Percentiles rank a stretch among this genome's conserved stretches.
Conservation (phyloP, 805 yeast genomes). For the Candida caryicola region DNA sequence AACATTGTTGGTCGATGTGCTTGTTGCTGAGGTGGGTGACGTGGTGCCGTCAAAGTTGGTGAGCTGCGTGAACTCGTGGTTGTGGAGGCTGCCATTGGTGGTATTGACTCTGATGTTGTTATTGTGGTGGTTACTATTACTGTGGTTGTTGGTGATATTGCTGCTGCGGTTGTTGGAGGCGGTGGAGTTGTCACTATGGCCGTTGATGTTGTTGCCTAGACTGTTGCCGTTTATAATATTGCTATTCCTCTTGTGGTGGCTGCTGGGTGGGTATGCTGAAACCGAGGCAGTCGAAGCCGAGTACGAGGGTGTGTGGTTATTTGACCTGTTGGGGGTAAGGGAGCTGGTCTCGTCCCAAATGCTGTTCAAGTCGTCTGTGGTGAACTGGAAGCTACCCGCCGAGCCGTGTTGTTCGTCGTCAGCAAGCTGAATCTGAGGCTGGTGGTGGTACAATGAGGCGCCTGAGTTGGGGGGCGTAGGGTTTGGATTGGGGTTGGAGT, state of each 20-base stretch:
- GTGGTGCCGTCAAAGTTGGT: constrained; percentile 7
- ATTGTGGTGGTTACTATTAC: background rate
- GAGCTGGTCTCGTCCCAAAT: constrained; percentile 11
- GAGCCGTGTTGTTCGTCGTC: constrained; percentile 4
- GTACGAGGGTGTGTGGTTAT: constrained; percentile 6
- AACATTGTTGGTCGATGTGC: background rate
- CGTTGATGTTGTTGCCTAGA: no score
- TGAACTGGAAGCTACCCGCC: constrained; percentile 9
- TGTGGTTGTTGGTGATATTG: background rate
- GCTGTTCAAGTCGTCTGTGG: constrained; percentile 11
- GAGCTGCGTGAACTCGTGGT: constrained; percentile 6
- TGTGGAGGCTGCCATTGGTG: background rate
- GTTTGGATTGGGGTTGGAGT: constrained; percentile 1
- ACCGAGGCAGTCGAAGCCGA: constrained; percentile 4
- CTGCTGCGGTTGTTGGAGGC: background rate
- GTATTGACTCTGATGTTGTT: no score
- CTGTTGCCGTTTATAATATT: no score
- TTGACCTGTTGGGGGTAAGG: constrained; percentile 4
- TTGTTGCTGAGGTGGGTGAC: constrained; percentile 2
- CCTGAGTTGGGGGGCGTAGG: constrained; percentile 8
- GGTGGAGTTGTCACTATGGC: background rate
- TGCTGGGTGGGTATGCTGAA: constrained; percentile 2
- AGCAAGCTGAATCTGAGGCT: constrained; percentile 1
- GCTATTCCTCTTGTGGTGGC: background rate
- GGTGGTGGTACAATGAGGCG: constrained; percentile 6